Conservation (phyloP, 352 stramenopile genomes). For the Phytophthora agathidicida region DNA sequence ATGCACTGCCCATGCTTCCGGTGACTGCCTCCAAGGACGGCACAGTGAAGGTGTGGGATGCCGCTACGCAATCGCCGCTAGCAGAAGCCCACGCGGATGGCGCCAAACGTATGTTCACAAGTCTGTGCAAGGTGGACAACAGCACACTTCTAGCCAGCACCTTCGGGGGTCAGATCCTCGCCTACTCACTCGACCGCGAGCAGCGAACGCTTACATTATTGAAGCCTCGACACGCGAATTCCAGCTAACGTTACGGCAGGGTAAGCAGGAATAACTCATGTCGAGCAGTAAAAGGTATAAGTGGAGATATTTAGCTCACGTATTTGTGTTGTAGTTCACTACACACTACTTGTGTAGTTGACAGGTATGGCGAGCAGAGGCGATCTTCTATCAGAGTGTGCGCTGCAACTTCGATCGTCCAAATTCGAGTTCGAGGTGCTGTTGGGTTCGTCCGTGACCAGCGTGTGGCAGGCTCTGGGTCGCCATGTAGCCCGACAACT, state of each 20-base stretch:
- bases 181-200: constrained; percentile 43
- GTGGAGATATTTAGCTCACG: constrained; percentile 26
- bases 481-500: constrained; percentile 35
- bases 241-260: constrained; percentile 11
- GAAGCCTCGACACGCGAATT: constrained; percentile 1
- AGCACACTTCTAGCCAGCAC: constrained; percentile 59
- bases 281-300: constrained; percentile 17
- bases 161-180: constrained; percentile 53
- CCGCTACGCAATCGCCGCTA: constrained; percentile 23
- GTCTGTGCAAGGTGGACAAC: constrained; percentile 44
- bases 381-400: constrained; percentile 51
- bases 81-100: constrained; percentile 55
- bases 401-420: constrained; percentile 50
- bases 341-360: no score
- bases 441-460: constrained; percentile 43
- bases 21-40: constrained; percentile 85
- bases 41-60: constrained; percentile 78
- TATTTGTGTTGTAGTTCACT: background rate
- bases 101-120: constrained; percentile 67
- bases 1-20: constrained; percentile 29
- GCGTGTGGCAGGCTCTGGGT: constrained; percentile 54
- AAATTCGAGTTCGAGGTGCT: constrained; percentile 69
- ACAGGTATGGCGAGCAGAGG: constrained; percentile 15
- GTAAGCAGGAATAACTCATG: constrained; percentile 26
- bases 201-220: constrained; percentile 26